Conservation (phyloP, 306 rosid genomes). For the Rubus idaeus region DNA sequence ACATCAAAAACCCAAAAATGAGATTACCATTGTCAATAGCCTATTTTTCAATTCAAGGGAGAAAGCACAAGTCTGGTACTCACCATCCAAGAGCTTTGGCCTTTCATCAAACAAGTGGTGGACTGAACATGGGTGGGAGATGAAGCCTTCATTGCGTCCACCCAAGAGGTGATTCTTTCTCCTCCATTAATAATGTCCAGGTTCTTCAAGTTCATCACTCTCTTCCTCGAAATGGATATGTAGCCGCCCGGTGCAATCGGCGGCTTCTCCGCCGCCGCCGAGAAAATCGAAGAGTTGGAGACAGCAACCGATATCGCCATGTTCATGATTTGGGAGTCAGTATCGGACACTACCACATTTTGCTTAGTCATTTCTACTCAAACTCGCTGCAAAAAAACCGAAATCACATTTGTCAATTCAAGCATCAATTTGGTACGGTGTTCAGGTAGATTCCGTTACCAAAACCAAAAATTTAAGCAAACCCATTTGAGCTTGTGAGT, state of each 20-base stretch:
- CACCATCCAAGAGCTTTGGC: constrained; percentile 69
- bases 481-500: not conserved
- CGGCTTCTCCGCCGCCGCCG: constrained; percentile 52
- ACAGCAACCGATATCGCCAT: constrained; percentile 34
- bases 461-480: not conserved
- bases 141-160: constrained; percentile 91
- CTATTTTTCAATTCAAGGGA: not conserved
- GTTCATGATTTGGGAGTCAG: constrained; percentile 39
- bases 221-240: constrained; percentile 60
- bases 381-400: constrained; percentile 30
- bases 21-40: not conserved
- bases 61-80: constrained; percentile 16
- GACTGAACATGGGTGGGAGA: constrained; percentile 74
- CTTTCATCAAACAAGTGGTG: constrained; percentile 47
- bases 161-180: constrained; percentile 66
- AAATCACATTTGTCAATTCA: constrained; percentile 15
- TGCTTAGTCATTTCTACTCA: constrained; percentile 65
- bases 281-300: constrained; percentile 37
- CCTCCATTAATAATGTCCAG: constrained; percentile 66
- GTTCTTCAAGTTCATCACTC: constrained; percentile 45
- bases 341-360: constrained; percentile 56
- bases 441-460: not conserved
- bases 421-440: not conserved
- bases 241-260: constrained; percentile 50
- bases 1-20: not conserved